Percentiles rank a stretch among this genome's conserved stretches.
Conservation (phyloP, 2,329 filamentous ascomycete species). For the Hansfordia pulvinata region DNA sequence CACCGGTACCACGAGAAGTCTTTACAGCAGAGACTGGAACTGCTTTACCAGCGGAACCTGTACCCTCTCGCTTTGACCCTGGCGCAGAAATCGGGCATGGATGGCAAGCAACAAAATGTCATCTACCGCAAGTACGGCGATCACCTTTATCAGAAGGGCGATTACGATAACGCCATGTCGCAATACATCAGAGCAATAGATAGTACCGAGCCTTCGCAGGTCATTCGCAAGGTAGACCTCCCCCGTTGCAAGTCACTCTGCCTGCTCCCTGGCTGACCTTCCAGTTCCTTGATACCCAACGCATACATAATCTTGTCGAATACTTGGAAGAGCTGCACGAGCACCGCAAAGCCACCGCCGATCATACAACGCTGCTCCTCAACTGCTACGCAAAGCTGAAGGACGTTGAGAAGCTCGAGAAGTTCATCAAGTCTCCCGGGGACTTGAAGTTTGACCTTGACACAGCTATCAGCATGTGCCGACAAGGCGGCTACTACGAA, state of each 20-base stretch:
- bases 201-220: slow-evolving; percentile 88
- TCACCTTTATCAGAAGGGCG: slow-evolving; percentile 84
- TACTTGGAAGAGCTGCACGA: slow-evolving; percentile 95
- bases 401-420: slow-evolving; percentile 89
- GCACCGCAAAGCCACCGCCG: slow-evolving; percentile 80
- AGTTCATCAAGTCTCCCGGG: slow-evolving; percentile 89
- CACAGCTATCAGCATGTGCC: slow-evolving; percentile 93
- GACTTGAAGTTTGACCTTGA: slow-evolving; percentile 95
- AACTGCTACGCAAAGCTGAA: slow-evolving; percentile 98
- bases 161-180: slow-evolving; percentile 97
- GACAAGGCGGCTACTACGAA: slow-evolving; percentile 92
- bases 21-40: slow-evolving; percentile 80
- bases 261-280: slow-evolving; percentile 12
- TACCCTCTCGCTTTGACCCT: slow-evolving; percentile 86
- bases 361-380: slow-evolving; percentile 85
- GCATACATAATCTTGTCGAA: slow-evolving; percentile 93
- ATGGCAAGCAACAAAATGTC: slow-evolving; percentile 67
- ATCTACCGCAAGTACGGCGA: slow-evolving; percentile 94
- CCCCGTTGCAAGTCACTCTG: background rate
- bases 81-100: slow-evolving; percentile 77
- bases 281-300: slow-evolving; percentile 87
- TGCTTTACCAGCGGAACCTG: slow-evolving; percentile 86
- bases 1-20: slow-evolving; percentile 83
- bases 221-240: slow-evolving; percentile 68
- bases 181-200: slow-evolving; percentile 95